These are phyloP conservation scores for Claviceps arundinis DNA, from an alignment of 2,329 filamentous ascomycete species.

Conservation along the genomic window DNA sequence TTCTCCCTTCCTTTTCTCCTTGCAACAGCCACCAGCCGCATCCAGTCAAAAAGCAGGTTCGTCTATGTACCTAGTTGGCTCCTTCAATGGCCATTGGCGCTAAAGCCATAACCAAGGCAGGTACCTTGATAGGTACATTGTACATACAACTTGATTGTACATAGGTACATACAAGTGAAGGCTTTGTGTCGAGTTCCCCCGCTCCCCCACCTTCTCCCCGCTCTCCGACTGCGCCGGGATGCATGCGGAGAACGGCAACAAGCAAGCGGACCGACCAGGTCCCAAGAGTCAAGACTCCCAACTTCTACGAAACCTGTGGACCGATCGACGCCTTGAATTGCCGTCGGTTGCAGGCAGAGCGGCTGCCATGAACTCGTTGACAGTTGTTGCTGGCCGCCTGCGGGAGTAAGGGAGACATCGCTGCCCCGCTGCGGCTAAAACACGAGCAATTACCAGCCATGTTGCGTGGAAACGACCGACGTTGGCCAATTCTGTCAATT, in stretches of 20 bases:
- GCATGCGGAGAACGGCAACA: slow-evolving; percentile 1
- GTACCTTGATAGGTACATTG: neutral
- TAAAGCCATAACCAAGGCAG: neutral
- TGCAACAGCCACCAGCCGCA: neutral
- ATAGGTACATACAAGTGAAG: neutral
- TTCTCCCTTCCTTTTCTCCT: neutral
- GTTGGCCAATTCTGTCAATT: too few relatives aligned
- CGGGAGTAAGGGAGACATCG: too few relatives aligned
- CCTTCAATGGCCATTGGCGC: neutral
- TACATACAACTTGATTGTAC: neutral
- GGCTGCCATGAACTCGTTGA: too few relatives aligned
- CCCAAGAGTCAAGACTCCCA: too few relatives aligned
- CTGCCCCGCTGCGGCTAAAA: too few relatives aligned
- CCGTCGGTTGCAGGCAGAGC: too few relatives aligned
- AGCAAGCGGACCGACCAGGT: neutral
- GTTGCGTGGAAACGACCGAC: too few relatives aligned
- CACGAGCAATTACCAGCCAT: too few relatives aligned
- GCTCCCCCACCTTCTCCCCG: neutral
- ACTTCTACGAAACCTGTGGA: neutral
- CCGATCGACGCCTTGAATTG: neutral
- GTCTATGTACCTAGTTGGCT: neutral
- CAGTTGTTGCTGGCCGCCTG: too few relatives aligned
- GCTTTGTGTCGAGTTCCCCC: neutral
- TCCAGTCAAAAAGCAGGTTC: neutral
- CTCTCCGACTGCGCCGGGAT: neutral